phyloP scores from a whole-genome alignment of 257 asterid genomes.

The Linaria vulgaris region DNA sequence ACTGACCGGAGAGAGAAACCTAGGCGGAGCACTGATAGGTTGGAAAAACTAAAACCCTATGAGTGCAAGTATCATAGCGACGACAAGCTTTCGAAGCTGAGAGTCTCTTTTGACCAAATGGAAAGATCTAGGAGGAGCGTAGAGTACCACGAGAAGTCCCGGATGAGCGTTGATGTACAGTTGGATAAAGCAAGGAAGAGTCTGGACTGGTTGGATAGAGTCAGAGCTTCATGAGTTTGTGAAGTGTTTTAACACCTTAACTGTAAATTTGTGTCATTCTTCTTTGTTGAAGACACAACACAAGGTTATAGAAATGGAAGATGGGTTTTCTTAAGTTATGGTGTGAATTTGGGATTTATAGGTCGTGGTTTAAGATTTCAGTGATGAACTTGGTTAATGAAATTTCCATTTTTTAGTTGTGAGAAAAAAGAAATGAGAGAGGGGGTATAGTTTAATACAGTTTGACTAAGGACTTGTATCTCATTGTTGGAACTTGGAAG shows the following conservation, averaged over 20 bases:
- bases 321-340: slow-evolving; percentile 24
- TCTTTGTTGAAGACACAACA: neutral
- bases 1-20: slow-evolving; percentile 56
- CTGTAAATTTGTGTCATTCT: neutral
- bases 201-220: slow-evolving; percentile 57
- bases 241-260: too few species aligned
- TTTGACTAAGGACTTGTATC: slow-evolving; percentile 1
- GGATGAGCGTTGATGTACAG: slow-evolving; percentile 50
- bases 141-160: slow-evolving; percentile 47
- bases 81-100: slow-evolving; percentile 45
- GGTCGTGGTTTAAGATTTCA: neutral
- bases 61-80: slow-evolving; percentile 40
- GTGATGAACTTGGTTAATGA: neutral
- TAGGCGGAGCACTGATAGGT: slow-evolving; percentile 47
- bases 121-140: slow-evolving; percentile 58
- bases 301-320: neutral
- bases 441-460: slow-evolving; percentile 13
- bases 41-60: slow-evolving; percentile 32
- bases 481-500: slow-evolving; percentile 12
- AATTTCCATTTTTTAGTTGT: neutral
- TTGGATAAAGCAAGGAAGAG: slow-evolving; percentile 52
- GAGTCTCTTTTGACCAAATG: slow-evolving; percentile 40
- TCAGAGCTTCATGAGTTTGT: slow-evolving; percentile 36
- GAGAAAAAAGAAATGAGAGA: neutral
- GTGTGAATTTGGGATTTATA: slow-evolving; percentile 9